Base-by-base conservation (phyloP, 2,329 filamentous ascomycete species). In the Trichophyton schoenleinii region DNA sequence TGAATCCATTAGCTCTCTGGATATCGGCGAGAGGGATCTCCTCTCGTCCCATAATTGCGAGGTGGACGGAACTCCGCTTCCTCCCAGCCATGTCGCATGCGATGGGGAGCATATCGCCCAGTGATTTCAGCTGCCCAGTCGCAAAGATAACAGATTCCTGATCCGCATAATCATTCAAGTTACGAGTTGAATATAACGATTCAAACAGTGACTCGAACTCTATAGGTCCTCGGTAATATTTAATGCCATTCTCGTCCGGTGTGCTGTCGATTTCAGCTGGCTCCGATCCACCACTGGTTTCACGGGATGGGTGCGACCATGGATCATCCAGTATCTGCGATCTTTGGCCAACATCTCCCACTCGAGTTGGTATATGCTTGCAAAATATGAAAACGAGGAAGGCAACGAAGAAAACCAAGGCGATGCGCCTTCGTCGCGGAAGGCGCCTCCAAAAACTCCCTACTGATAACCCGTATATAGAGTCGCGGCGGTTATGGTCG, bases 51-150 rank as follows among this genome's bases (percentile, higher is more conserved):
- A 95, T 81, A 3, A 97, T 74, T 0, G 83, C 87, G 70, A 95
- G 87, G 71, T 97, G 92, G 7, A 96, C 90, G 64, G 84, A 81
- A 68, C 84, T 95, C 62, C 81, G 79, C 61, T 82, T 79, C 72
- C 85, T 81, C 22, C 73, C 72, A 5, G 85, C 86, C 91, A 96
- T 96, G 67, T 89, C 83, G 72, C 94, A 97, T 4, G 91, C 89
- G 70, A 96, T 78, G 0, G 91, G 90, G 36, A 96, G 76, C 60
- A 96, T 72, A 36, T 82, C 81, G 0, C 88, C 81, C 15, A 85
- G 83, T 69, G 89, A 94, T 71, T 82, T 82, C 58, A 95, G 74
- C 63, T 81, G 91, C 0, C 88, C 86, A 2, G 88, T 85, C 3
- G 86, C 87, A 70, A 96, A 96, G 2, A 96, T 73, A 15, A 96